These are phyloP conservation scores for Micromonas commoda DNA, from an alignment of 139 green algal species.

Conservation along the genomic window DNA sequence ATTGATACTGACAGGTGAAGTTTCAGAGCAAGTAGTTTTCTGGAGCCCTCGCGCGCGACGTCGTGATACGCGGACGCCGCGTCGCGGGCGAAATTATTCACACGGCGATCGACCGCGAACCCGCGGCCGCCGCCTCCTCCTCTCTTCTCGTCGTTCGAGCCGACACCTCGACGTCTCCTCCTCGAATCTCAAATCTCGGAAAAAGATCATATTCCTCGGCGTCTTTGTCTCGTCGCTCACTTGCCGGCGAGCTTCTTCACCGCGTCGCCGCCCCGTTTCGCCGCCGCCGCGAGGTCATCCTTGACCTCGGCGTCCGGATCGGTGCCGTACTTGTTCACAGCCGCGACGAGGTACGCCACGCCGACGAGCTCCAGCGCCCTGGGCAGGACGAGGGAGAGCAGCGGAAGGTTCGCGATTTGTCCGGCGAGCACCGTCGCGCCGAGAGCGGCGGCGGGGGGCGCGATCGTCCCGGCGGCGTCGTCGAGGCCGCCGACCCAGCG, in stretches of 20 bases:
- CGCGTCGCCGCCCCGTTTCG: background rate
- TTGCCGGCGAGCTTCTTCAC: constrained; percentile 20
- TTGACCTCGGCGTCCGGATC: background rate
- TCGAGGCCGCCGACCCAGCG: background rate
- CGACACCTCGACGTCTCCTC: no score
- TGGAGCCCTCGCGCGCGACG: no score
- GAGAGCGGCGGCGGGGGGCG: background rate
- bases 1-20: no score
- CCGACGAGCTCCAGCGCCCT: constrained; percentile 1
- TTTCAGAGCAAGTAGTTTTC: no score
- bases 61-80: no score
- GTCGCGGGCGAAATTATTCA: no score
- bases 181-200: no score
- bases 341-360: background rate
- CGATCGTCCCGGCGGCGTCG: background rate
- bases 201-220: no score
- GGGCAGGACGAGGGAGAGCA: background rate
- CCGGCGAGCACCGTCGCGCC: background rate
- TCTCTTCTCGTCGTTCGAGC: no score
- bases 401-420: background rate
- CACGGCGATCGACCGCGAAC: no score
- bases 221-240: no score
- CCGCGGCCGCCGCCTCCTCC: no score
- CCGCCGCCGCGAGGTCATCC: background rate
- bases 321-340: background rate